A percentile compares a stretch with the other conserved stretches of the same genome.
These are phyloP conservation scores for Platanus orientalis DNA, from an alignment of 164 flowering plant species.

Conservation along the genomic window DNA sequence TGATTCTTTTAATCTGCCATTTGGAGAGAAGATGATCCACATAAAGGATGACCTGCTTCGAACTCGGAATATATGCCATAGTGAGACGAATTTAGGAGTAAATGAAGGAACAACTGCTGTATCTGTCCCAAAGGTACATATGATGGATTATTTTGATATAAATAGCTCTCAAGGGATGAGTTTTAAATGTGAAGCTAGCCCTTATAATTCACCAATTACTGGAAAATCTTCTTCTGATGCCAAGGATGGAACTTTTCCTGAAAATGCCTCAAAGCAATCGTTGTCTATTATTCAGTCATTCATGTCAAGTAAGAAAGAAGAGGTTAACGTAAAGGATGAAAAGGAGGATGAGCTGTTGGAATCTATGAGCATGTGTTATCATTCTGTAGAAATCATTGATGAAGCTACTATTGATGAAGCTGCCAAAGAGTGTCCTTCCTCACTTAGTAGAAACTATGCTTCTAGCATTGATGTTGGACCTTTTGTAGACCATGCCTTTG, in stretches of 20 bases:
- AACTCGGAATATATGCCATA: slow-evolving; percentile 18
- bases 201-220: slow-evolving; percentile 14
- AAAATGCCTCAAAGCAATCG: slow-evolving; percentile 9
- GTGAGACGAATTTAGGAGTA: slow-evolving; percentile 12
- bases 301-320: slow-evolving; percentile 17
- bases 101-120: slow-evolving; percentile 13
- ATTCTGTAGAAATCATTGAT: slow-evolving; percentile 14
- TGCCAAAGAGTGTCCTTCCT: background rate
- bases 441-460: slow-evolving; percentile 8
- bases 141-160: slow-evolving; percentile 15
- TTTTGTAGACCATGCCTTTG: slow-evolving; percentile 2
- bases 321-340: slow-evolving; percentile 22
- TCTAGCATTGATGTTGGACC: slow-evolving; percentile 5
- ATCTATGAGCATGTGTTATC: slow-evolving; percentile 14
- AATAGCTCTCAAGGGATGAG: slow-evolving; percentile 6
- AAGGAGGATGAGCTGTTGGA: slow-evolving; percentile 15
- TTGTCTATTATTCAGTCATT: slow-evolving; percentile 9
- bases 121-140: slow-evolving; percentile 9
- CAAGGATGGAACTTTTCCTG: slow-evolving; percentile 10
- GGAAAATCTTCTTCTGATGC: slow-evolving; percentile 1
- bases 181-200: slow-evolving; percentile 15
- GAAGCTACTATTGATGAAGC: background rate
- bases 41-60: slow-evolving; percentile 19
- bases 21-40: slow-evolving; percentile 9
- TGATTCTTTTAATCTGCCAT: slow-evolving; percentile 11